phyloP scores from a whole-genome alignment of 2,329 filamentous ascomycete genomes.

The Celoporthe dispersa region DNA sequence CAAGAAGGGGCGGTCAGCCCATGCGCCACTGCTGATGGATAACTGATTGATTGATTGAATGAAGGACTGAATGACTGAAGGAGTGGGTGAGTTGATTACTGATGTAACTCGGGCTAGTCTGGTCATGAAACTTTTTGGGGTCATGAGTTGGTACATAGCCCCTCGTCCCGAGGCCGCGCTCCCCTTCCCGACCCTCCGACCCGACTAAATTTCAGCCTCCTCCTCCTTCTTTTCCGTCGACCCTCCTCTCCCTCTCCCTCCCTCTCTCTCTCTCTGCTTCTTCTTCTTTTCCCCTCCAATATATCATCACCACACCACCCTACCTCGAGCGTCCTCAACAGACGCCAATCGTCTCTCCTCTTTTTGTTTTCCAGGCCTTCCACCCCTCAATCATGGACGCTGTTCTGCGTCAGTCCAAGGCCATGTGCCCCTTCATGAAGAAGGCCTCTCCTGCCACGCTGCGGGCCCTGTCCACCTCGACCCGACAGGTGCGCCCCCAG shows the following conservation, averaged over 20 bases:
- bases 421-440: constrained; percentile 97
- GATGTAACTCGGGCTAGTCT: neutral
- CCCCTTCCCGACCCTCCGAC: neutral
- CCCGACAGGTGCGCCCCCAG: constrained; percentile 59
- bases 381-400: constrained; percentile 73
- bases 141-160: neutral
- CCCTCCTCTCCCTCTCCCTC: neutral
- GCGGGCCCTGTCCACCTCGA: constrained; percentile 81
- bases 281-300: too few species aligned
- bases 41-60: neutral
- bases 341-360: constrained; percentile 14
- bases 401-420: constrained; percentile 91
- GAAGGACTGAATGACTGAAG: neutral
- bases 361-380: too few species aligned
- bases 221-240: neutral
- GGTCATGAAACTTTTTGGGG: constrained; percentile 1
- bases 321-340: neutral
- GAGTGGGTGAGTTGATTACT: neutral
- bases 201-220: constrained; percentile 3
- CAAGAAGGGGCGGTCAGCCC: neutral
- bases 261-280: neutral
- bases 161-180: neutral
- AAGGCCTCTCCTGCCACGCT: constrained; percentile 90
- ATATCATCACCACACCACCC: neutral
- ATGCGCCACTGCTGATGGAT: neutral